phyloP scores from a whole-genome alignment of 805 yeast genomes.

The Suhomyces sp. region DNA sequence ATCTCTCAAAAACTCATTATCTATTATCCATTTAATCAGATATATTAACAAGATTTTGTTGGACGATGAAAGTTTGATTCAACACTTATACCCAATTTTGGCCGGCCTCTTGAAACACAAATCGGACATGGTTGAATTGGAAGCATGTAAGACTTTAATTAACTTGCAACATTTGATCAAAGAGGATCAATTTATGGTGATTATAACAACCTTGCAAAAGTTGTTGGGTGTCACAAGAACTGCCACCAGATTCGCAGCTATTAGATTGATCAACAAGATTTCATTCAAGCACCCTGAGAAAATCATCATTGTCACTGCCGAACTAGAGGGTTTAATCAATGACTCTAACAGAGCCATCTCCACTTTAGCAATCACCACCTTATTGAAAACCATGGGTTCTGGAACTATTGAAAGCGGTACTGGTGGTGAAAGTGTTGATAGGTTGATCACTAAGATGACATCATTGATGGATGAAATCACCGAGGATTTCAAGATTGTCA shows the following conservation, averaged over 20 bases:
- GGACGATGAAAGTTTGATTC: slow-evolving; percentile 66
- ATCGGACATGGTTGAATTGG: slow-evolving; percentile 86
- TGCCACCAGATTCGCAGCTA: slow-evolving; percentile 89
- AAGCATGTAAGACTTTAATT: slow-evolving; percentile 78
- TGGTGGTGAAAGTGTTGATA: slow-evolving; percentile 68
- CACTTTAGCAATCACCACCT: slow-evolving; percentile 94
- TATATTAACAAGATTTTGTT: slow-evolving; percentile 68
- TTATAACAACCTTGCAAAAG: slow-evolving; percentile 70
- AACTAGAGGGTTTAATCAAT: slow-evolving; percentile 80
- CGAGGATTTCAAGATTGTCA: slow-evolving; percentile 92
- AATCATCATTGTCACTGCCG: slow-evolving; percentile 74
- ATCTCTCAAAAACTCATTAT: slow-evolving; percentile 72
- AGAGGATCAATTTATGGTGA: slow-evolving; percentile 64
- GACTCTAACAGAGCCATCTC: slow-evolving; percentile 90
- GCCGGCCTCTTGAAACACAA: slow-evolving; percentile 72
- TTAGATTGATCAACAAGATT: slow-evolving; percentile 80
- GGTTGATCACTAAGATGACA: slow-evolving; percentile 82
- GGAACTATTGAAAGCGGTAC: slow-evolving; percentile 36
- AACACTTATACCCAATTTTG: slow-evolving; percentile 62
- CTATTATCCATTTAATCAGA: slow-evolving; percentile 81
- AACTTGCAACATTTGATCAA: slow-evolving; percentile 51
- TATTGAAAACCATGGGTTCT: slow-evolving; percentile 91
- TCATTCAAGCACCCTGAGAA: slow-evolving; percentile 81
- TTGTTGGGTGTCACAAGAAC: slow-evolving; percentile 85
- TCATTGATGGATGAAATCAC: slow-evolving; percentile 89